A percentile compares a stretch with the other conserved stretches of the same genome.
Evolutionary conservation across 1,139 yeast species (phyloP).

Genomic region (Suhomyces bokatorum): DNA sequence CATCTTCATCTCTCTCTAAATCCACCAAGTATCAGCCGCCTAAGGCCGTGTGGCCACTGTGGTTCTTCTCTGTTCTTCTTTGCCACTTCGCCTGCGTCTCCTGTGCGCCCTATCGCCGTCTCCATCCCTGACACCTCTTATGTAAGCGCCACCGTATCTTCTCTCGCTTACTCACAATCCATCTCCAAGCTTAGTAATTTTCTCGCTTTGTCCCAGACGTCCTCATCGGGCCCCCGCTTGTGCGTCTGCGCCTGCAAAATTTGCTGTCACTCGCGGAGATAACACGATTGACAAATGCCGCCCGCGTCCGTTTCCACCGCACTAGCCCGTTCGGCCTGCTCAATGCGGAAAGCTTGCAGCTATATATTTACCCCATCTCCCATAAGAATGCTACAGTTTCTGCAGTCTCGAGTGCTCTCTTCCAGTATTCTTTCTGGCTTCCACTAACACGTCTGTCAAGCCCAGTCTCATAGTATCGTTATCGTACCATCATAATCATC

Average conservation of each 20-base stretch:
- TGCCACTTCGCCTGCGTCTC: no score
- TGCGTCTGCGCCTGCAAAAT: background rate
- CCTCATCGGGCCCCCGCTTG: background rate
- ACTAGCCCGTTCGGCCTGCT: background rate
- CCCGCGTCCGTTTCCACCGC: slow-evolving; percentile 1
- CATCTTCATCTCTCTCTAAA: no score
- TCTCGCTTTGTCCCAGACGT: background rate
- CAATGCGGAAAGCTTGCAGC: background rate
- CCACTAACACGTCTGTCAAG: no score
- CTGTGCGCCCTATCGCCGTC: no score
- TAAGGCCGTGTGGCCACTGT: background rate
- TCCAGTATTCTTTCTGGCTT: no score
- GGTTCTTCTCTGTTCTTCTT: no score
- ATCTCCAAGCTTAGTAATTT: slow-evolving; percentile 2
- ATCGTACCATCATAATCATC: no score
- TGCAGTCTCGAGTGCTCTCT: no score
- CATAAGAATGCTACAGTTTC: no score
- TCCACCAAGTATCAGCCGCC: no score
- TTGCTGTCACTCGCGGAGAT: slow-evolving; percentile 7
- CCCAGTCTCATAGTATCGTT: no score
- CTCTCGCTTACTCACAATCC: background rate
- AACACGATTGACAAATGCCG: slow-evolving; percentile 1
- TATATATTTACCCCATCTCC: background rate
- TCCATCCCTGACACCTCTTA: background rate
- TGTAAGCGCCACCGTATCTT: background rate